Evolutionary conservation across 2,329 filamentous ascomycete genomes (phyloP).

Genomic region (Thielaviopsis ethacetica): DNA sequence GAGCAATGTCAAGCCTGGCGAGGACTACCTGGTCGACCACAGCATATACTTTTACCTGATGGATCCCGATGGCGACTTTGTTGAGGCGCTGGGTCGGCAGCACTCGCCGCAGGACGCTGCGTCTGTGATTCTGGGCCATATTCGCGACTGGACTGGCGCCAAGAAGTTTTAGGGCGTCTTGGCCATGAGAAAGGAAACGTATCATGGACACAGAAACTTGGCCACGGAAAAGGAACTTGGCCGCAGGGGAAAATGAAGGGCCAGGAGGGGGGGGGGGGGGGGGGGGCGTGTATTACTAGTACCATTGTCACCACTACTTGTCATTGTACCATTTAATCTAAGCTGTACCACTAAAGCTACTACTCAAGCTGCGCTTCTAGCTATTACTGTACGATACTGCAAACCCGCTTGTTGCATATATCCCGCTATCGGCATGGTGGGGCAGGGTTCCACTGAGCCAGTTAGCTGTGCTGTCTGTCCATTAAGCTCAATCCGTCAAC

Average conservation of each 20-base stretch:
- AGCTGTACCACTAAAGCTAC: conserved; percentile 5
- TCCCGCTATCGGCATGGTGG: background rate
- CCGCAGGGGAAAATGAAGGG: background rate
- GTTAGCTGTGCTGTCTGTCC: background rate
- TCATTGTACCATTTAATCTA: background rate
- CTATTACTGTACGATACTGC: background rate
- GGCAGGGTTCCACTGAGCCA: background rate
- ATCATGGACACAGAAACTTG: too few relatives aligned
- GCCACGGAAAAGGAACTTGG: background rate
- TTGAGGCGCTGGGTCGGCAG: conserved; percentile 88
- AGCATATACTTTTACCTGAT: conserved; percentile 99
- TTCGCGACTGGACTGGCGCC: conserved; percentile 41
- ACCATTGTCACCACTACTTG: background rate
- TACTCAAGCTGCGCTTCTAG: too few relatives aligned
- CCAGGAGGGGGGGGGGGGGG: too few relatives aligned
- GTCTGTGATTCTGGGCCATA: conserved; percentile 69
- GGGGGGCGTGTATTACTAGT: conserved; percentile 5
- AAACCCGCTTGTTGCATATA: conserved; percentile 2
- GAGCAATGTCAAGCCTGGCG: conserved; percentile 69
- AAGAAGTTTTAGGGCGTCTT: conserved; percentile 14
- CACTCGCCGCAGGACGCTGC: conserved; percentile 80
- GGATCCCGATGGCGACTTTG: conserved; percentile 96
- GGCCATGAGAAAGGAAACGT: conserved; percentile 1
- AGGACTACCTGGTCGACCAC: conserved; percentile 96
- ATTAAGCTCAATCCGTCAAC: background rate